Conservation (phyloP, 2,329 filamentous ascomycete species). For the Colletotrichum liriopes region DNA sequence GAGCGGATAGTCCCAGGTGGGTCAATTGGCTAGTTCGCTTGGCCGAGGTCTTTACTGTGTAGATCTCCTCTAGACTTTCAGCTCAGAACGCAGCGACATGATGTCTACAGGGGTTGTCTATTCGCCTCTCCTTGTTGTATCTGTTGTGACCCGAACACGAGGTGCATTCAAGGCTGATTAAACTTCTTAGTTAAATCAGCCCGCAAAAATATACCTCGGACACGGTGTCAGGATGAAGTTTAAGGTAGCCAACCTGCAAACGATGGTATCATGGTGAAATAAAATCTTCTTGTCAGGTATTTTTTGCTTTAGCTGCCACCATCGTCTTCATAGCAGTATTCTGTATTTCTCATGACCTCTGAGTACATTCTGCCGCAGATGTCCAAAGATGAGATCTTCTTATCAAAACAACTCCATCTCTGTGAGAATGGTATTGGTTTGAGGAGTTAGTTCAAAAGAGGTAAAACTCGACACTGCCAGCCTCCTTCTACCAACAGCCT, state of each 20-base stretch:
- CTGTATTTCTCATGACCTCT: too few species aligned
- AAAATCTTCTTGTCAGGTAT: background rate
- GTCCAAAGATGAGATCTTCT: too few species aligned
- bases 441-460: too few species aligned
- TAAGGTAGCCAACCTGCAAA: too few species aligned
- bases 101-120: too few species aligned
- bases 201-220: background rate
- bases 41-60: too few species aligned
- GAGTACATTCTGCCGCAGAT: too few species aligned
- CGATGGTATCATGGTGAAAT: background rate
- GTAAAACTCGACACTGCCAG: too few species aligned
- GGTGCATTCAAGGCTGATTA: too few species aligned
- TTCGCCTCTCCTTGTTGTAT: background rate
- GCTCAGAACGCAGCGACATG: background rate
- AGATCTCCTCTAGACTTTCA: background rate
- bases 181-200: background rate
- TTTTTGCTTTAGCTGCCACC: background rate
- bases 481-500: too few species aligned
- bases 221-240: background rate
- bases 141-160: background rate
- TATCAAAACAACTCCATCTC: too few species aligned
- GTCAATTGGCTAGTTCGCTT: background rate
- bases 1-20: background rate
- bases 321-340: background rate
- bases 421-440: too few species aligned